Base-by-base conservation (phyloP, 1,284 basidiomycete species). In the Tylopilus orsonianus region DNA sequence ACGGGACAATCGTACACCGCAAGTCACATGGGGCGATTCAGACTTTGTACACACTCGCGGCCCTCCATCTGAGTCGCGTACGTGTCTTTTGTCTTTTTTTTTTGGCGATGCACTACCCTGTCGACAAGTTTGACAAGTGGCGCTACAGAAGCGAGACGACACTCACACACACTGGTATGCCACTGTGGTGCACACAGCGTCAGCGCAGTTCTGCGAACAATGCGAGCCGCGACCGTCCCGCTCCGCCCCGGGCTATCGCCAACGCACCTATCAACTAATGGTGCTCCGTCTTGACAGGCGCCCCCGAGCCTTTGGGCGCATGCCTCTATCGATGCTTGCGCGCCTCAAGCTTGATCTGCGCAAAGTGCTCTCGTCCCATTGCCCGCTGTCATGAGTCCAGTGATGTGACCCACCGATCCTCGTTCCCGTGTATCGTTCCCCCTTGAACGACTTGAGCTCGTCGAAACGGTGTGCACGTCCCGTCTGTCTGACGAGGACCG, bases 11-110 rank as follows among this genome's bases (percentile, higher is more conserved):
- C n/a, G n/a, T n/a, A n/a, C n/a, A n/a, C n/a, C n/a, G n/a, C n/a
- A n/a, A n/a, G n/a, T n/a, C n/a, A n/a, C n/a, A n/a, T n/a, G n/a
- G n/a, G 29, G 4, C 26, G 26, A 26, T 8, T 18, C 24, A 10
- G 20, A 56, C 55, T 48, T 57, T 52, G 47, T 52, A 47, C n/a
- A n/a, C n/a, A n/a, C n/a, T 48, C 39, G 40, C 19, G 33, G 22
- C 50, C 57, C 33, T 58, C 20, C 42, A 50, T 52, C n/a, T 36
- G 46, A n/a, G 30, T 51, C 44, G 47, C 22, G 40, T 38, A 57
- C 22, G 41, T 40, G 34, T 47, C 48, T 20, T 45, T 8, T n/a
- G n/a, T n/a, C n/a, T n/a, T 41, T 56, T 48, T 26, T 51, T 46
- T 27, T 55, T 46, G 32, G 51, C 42, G 40, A 57, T 43, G 14